Evolutionary conservation across 2,329 filamentous ascomycete genomes (phyloP).

Genomic region (Cladophialophora immunda): DNA sequence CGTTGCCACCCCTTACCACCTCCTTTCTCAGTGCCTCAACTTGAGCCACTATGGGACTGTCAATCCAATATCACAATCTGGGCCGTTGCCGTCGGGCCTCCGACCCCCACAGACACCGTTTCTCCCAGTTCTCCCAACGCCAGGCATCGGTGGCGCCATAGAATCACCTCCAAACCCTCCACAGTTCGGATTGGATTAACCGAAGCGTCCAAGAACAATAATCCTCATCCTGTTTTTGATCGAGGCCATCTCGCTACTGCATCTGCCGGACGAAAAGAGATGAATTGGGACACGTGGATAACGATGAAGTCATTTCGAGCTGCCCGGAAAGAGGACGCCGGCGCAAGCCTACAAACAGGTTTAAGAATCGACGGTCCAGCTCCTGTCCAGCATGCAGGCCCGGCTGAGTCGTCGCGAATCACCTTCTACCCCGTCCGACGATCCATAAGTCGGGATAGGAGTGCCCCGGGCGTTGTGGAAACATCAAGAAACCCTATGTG

Average conservation of each 20-base stretch:
- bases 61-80: constrained; percentile 12
- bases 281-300: constrained; percentile 24
- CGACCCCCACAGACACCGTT: neutral
- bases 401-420: constrained; percentile 36
- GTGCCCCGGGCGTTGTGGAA: constrained; percentile 18
- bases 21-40: neutral
- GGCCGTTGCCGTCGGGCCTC: neutral
- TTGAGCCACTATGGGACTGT: neutral
- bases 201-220: constrained; percentile 3
- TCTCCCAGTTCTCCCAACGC: neutral
- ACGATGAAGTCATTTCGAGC: neutral
- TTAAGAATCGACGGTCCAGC: constrained; percentile 14
- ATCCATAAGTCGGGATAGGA: constrained; percentile 25
- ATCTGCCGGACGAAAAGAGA: constrained; percentile 17
- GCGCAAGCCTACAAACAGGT: constrained; percentile 11
- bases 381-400: constrained; percentile 7
- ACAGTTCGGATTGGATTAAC: constrained; percentile 10
- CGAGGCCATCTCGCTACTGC: constrained; percentile 24
- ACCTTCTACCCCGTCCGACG: constrained; percentile 8
- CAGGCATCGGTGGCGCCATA: constrained; percentile 11
- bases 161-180: constrained; percentile 9
- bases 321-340: constrained; percentile 7
- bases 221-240: constrained; percentile 19
- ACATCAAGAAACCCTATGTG: constrained; percentile 32
- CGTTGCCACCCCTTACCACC: constrained; percentile 5